A percentile compares a stretch with the other conserved stretches of the same genome.
These are phyloP conservation scores for Exophiala dermatitidis DNA, from an alignment of 2,329 filamentous ascomycete species.

Conservation along the genomic window DNA sequence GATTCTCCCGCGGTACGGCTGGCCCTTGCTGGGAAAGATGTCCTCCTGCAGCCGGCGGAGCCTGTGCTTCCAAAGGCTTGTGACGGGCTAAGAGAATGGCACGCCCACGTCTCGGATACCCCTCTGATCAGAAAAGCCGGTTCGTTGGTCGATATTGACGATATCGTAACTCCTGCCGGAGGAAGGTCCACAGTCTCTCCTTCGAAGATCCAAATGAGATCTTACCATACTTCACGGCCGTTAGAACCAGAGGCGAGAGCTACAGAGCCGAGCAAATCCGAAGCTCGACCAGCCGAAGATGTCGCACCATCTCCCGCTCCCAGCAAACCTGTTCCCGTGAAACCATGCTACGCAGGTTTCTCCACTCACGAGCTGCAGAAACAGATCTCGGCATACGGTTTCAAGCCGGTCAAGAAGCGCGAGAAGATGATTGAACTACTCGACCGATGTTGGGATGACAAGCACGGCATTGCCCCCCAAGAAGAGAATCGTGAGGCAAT, in stretches of 20 bases:
- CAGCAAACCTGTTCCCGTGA: slow-evolving; percentile 20
- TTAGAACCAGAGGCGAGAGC: background rate
- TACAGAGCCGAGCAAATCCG: background rate
- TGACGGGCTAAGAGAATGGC: background rate
- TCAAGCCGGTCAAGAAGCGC: slow-evolving; percentile 63
- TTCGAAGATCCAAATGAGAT: background rate
- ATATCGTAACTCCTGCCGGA: slow-evolving; percentile 12
- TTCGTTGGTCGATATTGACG: slow-evolving; percentile 17
- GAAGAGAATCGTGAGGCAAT: slow-evolving; percentile 7
- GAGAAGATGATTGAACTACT: slow-evolving; percentile 63
- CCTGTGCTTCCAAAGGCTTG: background rate
- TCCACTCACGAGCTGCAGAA: slow-evolving; percentile 57
- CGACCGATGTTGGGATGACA: slow-evolving; percentile 63
- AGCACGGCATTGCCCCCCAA: slow-evolving; percentile 32
- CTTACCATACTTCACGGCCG: slow-evolving; percentile 6
- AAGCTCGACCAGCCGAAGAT: background rate
- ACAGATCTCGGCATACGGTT: slow-evolving; percentile 59
- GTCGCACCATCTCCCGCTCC: background rate
- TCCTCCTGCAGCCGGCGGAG: slow-evolving; percentile 12
- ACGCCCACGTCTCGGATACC: background rate
- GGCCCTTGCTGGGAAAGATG: slow-evolving; percentile 25
- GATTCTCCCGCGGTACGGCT: slow-evolving; percentile 35
- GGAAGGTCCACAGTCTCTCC: background rate
- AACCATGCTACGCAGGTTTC: slow-evolving; percentile 55
- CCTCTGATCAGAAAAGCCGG: background rate